These are phyloP conservation scores for Mytilinidion resinicola DNA, from an alignment of 495 filamentous ascomycete species.

Conservation along the genomic window DNA sequence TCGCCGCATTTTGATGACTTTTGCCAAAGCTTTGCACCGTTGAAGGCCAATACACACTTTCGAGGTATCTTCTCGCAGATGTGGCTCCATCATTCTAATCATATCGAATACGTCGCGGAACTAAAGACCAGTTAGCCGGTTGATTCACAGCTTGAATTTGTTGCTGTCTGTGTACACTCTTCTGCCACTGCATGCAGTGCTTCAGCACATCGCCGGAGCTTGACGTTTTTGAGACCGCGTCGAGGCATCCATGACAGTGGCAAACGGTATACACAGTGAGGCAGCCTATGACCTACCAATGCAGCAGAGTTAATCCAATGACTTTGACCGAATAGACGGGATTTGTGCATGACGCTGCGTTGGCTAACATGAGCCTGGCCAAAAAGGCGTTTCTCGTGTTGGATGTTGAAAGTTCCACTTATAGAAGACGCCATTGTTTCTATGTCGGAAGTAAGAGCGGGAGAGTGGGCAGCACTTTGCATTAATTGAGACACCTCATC, in stretches of 20 bases:
- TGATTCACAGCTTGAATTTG: not conserved
- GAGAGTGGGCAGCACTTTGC: conserved; percentile 3
- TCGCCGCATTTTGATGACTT: conserved; percentile 41
- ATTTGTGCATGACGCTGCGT: conserved; percentile 47
- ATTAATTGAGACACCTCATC: conserved; percentile 38
- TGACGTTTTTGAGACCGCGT: no score
- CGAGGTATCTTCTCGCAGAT: conserved; percentile 37
- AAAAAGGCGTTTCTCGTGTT: conserved; percentile 23
- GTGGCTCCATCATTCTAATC: conserved; percentile 37
- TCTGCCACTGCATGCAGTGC: no score
- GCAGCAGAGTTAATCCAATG: conserved; percentile 47
- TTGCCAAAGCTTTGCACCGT: conserved; percentile 44
- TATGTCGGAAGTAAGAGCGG: conserved; percentile 21
- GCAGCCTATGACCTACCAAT: conserved; percentile 35
- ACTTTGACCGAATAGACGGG: conserved; percentile 49
- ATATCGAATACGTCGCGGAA: conserved; percentile 39
- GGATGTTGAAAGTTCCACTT: conserved; percentile 30
- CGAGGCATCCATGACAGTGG: no score
- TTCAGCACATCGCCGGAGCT: not conserved
- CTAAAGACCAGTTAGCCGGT: conserved; percentile 28
- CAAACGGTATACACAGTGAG: not conserved
- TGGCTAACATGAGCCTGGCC: conserved; percentile 30
- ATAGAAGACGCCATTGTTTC: conserved; percentile 28
- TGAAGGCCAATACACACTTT: conserved; percentile 33
- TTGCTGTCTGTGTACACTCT: no score